These are phyloP conservation scores for Vaucheria bursata DNA, from an alignment of 352 stramenopile genomes.

Conservation along the genomic window DNA sequence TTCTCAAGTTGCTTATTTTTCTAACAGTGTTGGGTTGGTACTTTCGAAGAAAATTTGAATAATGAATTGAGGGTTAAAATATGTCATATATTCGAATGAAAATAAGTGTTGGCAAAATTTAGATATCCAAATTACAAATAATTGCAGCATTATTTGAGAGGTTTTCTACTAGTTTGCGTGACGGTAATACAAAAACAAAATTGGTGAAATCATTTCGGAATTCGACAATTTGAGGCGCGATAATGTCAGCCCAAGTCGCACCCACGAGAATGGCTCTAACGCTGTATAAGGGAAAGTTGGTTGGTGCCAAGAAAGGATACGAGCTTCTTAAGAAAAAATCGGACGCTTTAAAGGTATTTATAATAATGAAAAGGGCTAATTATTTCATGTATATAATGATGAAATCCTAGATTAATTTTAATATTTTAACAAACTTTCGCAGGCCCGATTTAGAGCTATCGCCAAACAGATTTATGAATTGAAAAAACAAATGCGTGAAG, in stretches of 20 bases:
- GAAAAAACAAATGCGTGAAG: slow-evolving; percentile 61
- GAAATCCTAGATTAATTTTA: not conserved
- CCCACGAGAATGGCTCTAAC: slow-evolving; percentile 49
- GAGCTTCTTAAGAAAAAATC: slow-evolving; percentile 94
- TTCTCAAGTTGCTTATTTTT: no score
- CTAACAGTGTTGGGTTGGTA: no score
- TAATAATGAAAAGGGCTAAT: not conserved
- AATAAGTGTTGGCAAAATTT: no score
- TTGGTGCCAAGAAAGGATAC: slow-evolving; percentile 72
- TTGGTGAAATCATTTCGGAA: no score
- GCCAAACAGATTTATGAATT: slow-evolving; percentile 75
- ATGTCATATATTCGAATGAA: no score
- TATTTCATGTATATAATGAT: not conserved
- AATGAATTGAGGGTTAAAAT: no score
- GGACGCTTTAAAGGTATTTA: slow-evolving; percentile 89
- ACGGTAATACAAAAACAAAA: no score
- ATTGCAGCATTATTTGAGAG: no score
- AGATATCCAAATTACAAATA: no score
- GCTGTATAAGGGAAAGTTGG: slow-evolving; percentile 60
- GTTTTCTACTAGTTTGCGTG: no score
- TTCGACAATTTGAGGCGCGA: no score
- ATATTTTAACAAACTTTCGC: not conserved
- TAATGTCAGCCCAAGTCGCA: slow-evolving; percentile 33
- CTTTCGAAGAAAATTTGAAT: no score
- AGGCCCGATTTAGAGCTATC: slow-evolving; percentile 70